A percentile compares a stretch with the other conserved stretches of the same genome.
Conservation (phyloP, 176 grass and related monocot genomes). For the Cocos nucifera region DNA sequence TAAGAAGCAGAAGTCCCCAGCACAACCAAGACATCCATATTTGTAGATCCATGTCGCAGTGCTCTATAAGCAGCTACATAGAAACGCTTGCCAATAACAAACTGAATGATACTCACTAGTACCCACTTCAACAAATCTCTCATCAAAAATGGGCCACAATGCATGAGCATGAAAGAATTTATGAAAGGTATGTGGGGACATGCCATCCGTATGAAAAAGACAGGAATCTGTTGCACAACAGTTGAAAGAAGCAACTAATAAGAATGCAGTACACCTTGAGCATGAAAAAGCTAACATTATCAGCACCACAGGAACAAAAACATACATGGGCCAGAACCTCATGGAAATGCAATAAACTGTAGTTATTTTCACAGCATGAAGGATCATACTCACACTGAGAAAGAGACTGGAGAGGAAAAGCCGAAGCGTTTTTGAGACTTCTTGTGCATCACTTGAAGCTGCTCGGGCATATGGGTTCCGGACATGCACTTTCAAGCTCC, state of each 20-base stretch:
- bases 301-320: not conserved
- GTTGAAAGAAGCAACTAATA: constrained; percentile 16
- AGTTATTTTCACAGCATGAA: not conserved
- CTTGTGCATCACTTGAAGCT: constrained; percentile 73
- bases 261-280: not conserved
- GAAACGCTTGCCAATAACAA: constrained; percentile 18
- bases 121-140: constrained; percentile 79
- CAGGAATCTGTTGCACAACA: constrained; percentile 62
- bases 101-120: constrained; percentile 58
- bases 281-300: not conserved
- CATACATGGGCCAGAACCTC: constrained; percentile 3
- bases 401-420: constrained; percentile 79
- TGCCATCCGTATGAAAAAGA: constrained; percentile 87
- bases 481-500: constrained; percentile 47
- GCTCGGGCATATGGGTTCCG: constrained; percentile 71
- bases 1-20: constrained; percentile 89
- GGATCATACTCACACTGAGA: constrained; percentile 68
- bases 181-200: constrained; percentile 70
- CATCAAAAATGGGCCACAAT: constrained; percentile 72
- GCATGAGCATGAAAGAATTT: constrained; percentile 47
- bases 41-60: constrained; percentile 69
- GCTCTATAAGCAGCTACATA: constrained; percentile 24
- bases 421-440: constrained; percentile 79
- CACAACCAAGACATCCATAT: constrained; percentile 97
- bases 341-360: not conserved